Evolutionary conservation across 768 basidiomycete species (phyloP).

Genomic region (Termitomyces sp.): DNA sequence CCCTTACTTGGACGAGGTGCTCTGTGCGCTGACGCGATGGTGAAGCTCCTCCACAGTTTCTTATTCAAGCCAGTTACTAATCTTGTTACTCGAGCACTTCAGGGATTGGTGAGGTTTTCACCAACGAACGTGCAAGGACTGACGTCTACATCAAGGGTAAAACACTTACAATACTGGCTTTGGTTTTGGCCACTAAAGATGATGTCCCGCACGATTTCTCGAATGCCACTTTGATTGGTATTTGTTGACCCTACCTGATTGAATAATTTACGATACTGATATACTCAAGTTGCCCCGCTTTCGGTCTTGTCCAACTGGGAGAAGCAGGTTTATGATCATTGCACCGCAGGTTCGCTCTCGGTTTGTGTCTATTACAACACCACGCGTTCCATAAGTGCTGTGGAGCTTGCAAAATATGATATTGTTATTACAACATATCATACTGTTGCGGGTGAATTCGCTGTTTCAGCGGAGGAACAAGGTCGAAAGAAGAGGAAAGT

Average conservation of each 20-base stretch:
- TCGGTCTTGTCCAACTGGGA: conserved; percentile 88
- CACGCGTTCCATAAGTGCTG: conserved; percentile 51
- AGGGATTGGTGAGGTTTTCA: conserved; percentile 34
- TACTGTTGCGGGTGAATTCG: conserved; percentile 54
- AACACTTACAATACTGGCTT: conserved; percentile 82
- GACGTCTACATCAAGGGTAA: conserved; percentile 54
- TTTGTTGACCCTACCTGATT: neutral
- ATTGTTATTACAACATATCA: conserved; percentile 85
- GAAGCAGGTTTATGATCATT: conserved; percentile 76
- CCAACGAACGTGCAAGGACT: neutral
- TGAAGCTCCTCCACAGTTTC: conserved; percentile 8
- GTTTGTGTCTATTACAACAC: conserved; percentile 68
- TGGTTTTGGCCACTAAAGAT: conserved; percentile 71
- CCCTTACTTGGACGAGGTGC: conserved; percentile 81
- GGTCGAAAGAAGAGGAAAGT: conserved; percentile 59
- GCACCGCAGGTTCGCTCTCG: conserved; percentile 43
- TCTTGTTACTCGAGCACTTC: neutral
- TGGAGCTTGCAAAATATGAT: conserved; percentile 62
- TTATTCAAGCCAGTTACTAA: neutral
- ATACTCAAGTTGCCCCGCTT: conserved; percentile 64
- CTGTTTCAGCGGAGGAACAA: conserved; percentile 21
- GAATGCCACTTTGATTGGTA: conserved; percentile 77
- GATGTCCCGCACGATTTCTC: conserved; percentile 53
- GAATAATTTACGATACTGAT: neutral
- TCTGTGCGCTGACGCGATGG: conserved; percentile 89